Conservation (phyloP, 1,139 yeast species). For the Groenewaldozyma auringiensis region DNA sequence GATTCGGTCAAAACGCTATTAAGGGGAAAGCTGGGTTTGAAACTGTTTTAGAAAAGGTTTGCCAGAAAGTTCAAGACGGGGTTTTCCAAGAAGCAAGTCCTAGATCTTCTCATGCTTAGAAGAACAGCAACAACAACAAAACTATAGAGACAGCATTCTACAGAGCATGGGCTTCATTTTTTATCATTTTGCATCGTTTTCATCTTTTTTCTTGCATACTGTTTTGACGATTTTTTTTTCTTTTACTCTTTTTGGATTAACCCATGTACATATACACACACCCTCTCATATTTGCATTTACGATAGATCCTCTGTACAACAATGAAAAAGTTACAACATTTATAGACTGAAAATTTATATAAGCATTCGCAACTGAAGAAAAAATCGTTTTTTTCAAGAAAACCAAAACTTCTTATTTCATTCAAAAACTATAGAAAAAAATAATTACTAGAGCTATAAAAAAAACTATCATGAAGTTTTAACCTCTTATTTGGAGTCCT, state of each 20-base stretch:
- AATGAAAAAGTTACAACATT: no score
- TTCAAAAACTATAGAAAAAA: no score
- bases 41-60: conserved; percentile 52
- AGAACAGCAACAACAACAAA: no score
- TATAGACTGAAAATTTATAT: background rate
- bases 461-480: no score
- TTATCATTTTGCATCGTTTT: background rate
- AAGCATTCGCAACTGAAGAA: background rate
- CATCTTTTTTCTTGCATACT: background rate
- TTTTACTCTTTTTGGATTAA: background rate
- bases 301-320: background rate
- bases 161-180: background rate
- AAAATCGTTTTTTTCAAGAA: background rate
- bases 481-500: no score
- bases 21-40: conserved; percentile 83
- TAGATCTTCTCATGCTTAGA: no score
- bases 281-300: background rate
- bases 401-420: no score
- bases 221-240: background rate
- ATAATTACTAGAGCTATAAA: no score
- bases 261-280: background rate
- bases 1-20: conserved; percentile 81
- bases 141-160: background rate
- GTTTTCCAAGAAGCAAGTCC: conserved; percentile 24
- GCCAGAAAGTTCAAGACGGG: conserved; percentile 35